phyloP scores from a whole-genome alignment of 1,284 basidiomycete genomes.

The Austroboletus novae-zelandiae region DNA sequence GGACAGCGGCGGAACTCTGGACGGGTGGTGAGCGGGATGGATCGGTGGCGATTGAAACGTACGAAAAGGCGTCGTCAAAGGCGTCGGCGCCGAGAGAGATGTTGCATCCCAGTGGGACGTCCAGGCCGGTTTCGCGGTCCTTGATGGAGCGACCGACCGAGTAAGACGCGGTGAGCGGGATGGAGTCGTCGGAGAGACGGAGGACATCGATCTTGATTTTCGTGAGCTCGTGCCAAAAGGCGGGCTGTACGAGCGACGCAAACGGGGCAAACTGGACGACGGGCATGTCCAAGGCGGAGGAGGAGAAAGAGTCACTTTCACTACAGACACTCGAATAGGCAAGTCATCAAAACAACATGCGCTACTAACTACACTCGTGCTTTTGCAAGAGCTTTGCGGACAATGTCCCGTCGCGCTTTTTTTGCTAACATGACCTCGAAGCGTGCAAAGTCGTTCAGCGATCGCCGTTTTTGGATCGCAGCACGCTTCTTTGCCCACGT shows the following conservation, averaged over 20 bases:
- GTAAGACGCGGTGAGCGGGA: conserved; percentile 70
- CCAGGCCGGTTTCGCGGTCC: conserved; percentile 71
- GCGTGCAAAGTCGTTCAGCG: conserved; percentile 88
- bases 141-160: conserved; percentile 67
- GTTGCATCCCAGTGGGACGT: conserved; percentile 61
- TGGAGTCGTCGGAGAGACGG: conserved; percentile 73
- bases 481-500: conserved; percentile 91
- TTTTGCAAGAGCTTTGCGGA: conserved; percentile 62
- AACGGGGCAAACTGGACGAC: conserved; percentile 88
- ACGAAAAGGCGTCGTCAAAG: conserved; percentile 45
- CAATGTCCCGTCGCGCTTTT: conserved; percentile 71
- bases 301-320: not conserved
- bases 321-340: conserved; percentile 13
- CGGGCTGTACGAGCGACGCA: conserved; percentile 82
- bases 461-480: conserved; percentile 75
- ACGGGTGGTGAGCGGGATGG: conserved; percentile 6
- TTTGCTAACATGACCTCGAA: conserved; percentile 76
- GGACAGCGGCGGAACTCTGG: conserved; percentile 42
- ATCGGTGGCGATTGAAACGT: conserved; percentile 27
- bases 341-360: not conserved
- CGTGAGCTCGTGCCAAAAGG: conserved; percentile 93
- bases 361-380: conserved; percentile 8
- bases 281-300: conserved; percentile 34
- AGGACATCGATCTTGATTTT: conserved; percentile 90
- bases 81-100: conserved; percentile 59